Base-by-base conservation (phyloP, 257 asterid species). In the Paulownia fortunei region DNA sequence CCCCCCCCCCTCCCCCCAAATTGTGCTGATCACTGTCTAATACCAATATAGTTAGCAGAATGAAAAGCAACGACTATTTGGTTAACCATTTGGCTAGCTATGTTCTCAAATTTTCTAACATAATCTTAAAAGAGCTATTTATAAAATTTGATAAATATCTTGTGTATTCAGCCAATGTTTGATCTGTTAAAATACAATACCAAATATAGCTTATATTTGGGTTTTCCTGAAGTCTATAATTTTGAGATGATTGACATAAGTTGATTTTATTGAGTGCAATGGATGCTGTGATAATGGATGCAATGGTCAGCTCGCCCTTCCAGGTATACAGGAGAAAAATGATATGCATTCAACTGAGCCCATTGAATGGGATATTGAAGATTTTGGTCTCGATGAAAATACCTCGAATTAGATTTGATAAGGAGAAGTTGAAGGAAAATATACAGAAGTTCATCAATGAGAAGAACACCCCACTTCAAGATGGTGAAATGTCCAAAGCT, bases 321-420 rank as follows among this genome's bases (percentile, higher is more conserved):
- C 56, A n/a, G 21, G 19, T 15, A 12, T 1, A 49, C 56, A 49
- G 7, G 19, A 49, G 18, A 24, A 55, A 21, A 8, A 19, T 8
- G 62, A 55, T 52, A 2, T 52, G 5, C 24, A 55, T 1, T 1
- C 10, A 56, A 19, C 9, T 2, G 26, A 18, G 63, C 2, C 34
- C 3, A 2, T 30, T 32, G 69, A 60, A 58, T 9, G 11, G 37
- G 77, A 78, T 52, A 70, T 78, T 2, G 82, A 78, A 61, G 72
- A 70, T 78, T 58, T 42, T 44, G 68, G 72, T 3, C 36, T 49
- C n/a, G 16, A 27, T 52, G 8, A 5, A 6, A 10, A 27, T 32
- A 9, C 76, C 59, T 24, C 16, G 26, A 42, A 13, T 68, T 68
- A 44, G 39, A 68, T 5, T 68, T 26, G 52, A 42, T 4, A 6